Evolutionary conservation across 2,329 filamentous ascomycete species (phyloP), one percentile per base, ranked within the genome.

Genomic region (Monosporascus sp.): DNA sequence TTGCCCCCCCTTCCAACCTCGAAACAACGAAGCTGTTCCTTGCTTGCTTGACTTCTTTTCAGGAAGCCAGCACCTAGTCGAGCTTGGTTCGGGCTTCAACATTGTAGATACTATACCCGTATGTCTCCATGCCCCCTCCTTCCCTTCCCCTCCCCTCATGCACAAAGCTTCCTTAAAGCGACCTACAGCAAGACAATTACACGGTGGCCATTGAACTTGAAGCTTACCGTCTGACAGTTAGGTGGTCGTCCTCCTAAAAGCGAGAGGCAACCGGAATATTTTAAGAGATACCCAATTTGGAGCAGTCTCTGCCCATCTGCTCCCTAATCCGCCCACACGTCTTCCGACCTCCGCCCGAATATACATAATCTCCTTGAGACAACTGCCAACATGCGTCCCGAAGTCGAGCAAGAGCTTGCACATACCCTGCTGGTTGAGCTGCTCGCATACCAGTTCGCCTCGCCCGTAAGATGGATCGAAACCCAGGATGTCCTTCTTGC

Each of bases 401-500:
- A 99, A 84, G 82, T 97, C 74, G 93, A 99, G 85, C 94, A 99
- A 77, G 94, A 99, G 81, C 89, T 99, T 74, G 89, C 94, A 69
- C 93, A 99, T 76, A 97, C 93, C 63, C 84, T 99, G 75, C 89
- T 99, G 70, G 90, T 99, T 62, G 94, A 99, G 85, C 89, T 99
- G 60, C 85, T 99, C 64, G 94, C 94, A 79, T 99, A 97, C 76
- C 94, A 99, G 72, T 99, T 99, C 74, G 94, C 94, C 66, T 97
- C 93, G 51, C 94, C 94, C 49, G 94, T 99, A 65, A 87, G 94
- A 85, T 99, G 94, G 94, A 99, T 99, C 74, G 94, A 99, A 77
- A 99, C 94, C 51, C 94, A 99, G 77, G 94, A 99, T 93, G 94
- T 99, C 65, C 94, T 99, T 68, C 88, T 99, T 64, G 93, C 88